These are phyloP conservation scores for Chenopodium suecicum DNA, from an alignment of 148 eudicot genomes.

Conservation along the genomic window DNA sequence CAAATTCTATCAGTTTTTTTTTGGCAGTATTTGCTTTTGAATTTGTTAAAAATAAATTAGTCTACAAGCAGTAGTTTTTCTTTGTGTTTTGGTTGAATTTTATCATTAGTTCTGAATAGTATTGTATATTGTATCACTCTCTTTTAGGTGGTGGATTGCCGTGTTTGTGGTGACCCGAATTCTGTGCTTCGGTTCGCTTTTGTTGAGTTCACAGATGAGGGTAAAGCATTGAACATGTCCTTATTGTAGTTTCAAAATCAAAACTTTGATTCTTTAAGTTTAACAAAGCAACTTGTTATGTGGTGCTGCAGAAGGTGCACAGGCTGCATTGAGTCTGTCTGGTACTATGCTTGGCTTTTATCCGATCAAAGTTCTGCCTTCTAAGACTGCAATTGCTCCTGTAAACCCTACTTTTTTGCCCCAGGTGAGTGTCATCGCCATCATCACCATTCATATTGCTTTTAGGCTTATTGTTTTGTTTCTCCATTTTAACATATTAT, in stretches of 20 bases:
- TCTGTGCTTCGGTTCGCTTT: conserved; percentile 98
- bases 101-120: neutral
- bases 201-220: conserved; percentile 83
- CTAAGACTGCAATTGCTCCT: conserved; percentile 98
- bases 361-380: conserved; percentile 85
- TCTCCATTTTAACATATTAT: neutral
- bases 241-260: neutral
- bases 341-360: conserved; percentile 94
- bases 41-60: no score
- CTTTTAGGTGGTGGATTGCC: conserved; percentile 88
- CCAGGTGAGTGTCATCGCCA: conserved; percentile 42
- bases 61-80: neutral
- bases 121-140: neutral
- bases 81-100: neutral
- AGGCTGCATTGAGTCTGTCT: conserved; percentile 68
- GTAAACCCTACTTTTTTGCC: conserved; percentile 93
- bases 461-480: neutral
- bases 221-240: conserved; percentile 28
- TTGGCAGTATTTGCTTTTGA: no score
- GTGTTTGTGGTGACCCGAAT: conserved; percentile 93
- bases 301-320: conserved; percentile 69
- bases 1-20: neutral
- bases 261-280: neutral
- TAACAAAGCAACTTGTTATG: neutral
- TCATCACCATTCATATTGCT: neutral